A percentile compares a stretch with the other conserved stretches of the same genome.
Evolutionary conservation across 768 basidiomycete species (phyloP).

Genomic region (Leccinum subgranulosum): DNA sequence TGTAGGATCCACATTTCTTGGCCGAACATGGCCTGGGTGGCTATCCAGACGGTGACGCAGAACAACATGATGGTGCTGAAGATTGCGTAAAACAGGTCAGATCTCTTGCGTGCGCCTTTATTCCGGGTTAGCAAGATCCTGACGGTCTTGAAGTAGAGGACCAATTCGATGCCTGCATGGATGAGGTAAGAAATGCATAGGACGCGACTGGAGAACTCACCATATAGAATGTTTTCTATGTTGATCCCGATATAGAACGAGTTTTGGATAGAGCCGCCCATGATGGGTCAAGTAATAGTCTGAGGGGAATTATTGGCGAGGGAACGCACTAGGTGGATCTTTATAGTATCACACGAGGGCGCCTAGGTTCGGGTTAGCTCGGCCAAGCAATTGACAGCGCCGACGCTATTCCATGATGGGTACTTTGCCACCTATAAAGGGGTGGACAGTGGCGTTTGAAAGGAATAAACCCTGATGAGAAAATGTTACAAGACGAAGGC

Average conservation of each 20-base stretch:
- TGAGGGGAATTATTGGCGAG: background rate
- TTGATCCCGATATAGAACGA: slow-evolving; percentile 14
- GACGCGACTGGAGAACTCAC: slow-evolving; percentile 5
- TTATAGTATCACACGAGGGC: slow-evolving; percentile 7
- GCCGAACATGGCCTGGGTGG: slow-evolving; percentile 18
- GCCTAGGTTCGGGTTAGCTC: background rate
- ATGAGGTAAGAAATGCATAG: background rate
- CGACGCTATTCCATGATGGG: background rate
- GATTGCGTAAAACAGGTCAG: slow-evolving; percentile 18
- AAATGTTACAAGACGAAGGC: background rate
- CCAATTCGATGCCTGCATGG: slow-evolving; percentile 19
- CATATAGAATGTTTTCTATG: slow-evolving; percentile 22
- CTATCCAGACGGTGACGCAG: slow-evolving; percentile 30
- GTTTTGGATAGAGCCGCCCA: slow-evolving; percentile 7
- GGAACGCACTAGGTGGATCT: background rate
- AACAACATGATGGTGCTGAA: slow-evolving; percentile 28
- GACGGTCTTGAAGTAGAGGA: slow-evolving; percentile 26
- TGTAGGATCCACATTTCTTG: slow-evolving; percentile 37
- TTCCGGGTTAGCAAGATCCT: slow-evolving; percentile 1
- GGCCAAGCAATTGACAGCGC: background rate
- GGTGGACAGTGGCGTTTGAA: slow-evolving; percentile 1
- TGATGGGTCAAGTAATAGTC: background rate
- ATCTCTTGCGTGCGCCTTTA: slow-evolving; percentile 2
- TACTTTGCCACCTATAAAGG: background rate
- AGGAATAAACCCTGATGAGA: background rate